phyloP scores from a whole-genome alignment of 2,329 filamentous ascomycete species.

The Hortaea sp. region DNA sequence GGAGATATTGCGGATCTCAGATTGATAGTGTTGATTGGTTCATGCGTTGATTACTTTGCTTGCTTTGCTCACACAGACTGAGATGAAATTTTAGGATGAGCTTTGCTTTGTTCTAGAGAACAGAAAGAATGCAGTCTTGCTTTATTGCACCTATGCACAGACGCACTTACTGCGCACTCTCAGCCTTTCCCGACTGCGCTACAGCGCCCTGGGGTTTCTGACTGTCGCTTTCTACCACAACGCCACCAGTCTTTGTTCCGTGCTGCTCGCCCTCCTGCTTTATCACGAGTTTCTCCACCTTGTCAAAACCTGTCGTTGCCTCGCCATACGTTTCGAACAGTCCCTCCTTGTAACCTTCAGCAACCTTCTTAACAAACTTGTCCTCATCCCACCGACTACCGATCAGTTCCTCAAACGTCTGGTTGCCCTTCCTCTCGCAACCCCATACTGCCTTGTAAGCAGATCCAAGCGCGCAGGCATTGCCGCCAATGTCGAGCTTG shows the following conservation, averaged over 20 bases:
- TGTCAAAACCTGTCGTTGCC: constrained; percentile 65
- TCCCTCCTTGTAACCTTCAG: constrained; percentile 65
- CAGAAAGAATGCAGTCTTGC: background rate
- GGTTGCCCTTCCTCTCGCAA: constrained; percentile 49
- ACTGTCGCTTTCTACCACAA: constrained; percentile 3
- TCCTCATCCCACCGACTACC: constrained; percentile 77
- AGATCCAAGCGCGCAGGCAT: constrained; percentile 85
- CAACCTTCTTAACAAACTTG: constrained; percentile 71
- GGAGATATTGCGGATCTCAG: background rate
- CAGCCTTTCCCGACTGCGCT: background rate
- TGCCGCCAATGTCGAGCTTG: constrained; percentile 85
- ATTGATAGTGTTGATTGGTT: background rate
- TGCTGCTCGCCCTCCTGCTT: constrained; percentile 9
- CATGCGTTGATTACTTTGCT: constrained; percentile 2
- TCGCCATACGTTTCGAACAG: constrained; percentile 69
- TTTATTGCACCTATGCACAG: background rate
- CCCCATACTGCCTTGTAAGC: constrained; percentile 97
- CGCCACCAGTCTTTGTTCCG: constrained; percentile 5
- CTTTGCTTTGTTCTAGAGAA: background rate
- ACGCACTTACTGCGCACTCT: too few relatives aligned
- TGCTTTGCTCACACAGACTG: background rate
- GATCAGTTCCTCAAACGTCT: constrained; percentile 79
- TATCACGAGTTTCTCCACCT: constrained; percentile 62
- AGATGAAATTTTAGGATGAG: background rate
- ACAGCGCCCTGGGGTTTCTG: background rate